Evolutionary conservation across 1,284 basidiomycete species (phyloP).

Genomic region (Coniophora puteana): DNA sequence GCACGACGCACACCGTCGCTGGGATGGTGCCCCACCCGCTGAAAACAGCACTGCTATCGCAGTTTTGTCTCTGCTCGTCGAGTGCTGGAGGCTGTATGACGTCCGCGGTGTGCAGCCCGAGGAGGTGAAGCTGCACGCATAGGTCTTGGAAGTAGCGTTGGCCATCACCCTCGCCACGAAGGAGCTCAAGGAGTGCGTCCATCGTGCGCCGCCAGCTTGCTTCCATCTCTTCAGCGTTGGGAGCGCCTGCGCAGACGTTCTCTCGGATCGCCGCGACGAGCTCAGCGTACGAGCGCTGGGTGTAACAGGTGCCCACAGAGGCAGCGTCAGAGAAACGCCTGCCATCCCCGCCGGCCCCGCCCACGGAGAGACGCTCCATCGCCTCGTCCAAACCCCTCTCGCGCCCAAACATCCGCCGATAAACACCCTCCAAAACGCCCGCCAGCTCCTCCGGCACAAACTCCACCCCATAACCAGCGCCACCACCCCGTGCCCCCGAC

Average conservation of each 20-base stretch:
- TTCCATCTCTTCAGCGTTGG: too few relatives aligned
- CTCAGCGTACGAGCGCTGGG: conserved; percentile 2
- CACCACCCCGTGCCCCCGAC: too few relatives aligned
- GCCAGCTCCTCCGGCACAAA: conserved; percentile 27
- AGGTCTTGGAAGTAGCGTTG: background rate
- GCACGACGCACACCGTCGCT: background rate
- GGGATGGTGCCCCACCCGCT: background rate
- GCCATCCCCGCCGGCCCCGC: background rate
- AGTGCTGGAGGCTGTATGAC: too few relatives aligned
- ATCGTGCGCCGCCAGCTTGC: conserved; percentile 1
- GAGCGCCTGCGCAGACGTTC: too few relatives aligned
- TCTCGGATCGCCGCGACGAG: conserved; percentile 13
- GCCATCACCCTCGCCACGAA: background rate
- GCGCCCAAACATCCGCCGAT: conserved; percentile 43
- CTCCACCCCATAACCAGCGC: too few relatives aligned
- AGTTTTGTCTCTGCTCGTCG: background rate
- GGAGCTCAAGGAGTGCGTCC: background rate
- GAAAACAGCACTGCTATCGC: background rate
- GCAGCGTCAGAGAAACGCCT: background rate
- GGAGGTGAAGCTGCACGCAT: conserved; percentile 7
- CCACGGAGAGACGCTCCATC: background rate
- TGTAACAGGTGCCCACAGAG: background rate
- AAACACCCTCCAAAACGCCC: conserved; percentile 37
- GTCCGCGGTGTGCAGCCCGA: conserved; percentile 17
- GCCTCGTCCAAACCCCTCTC: too few relatives aligned